Evolutionary conservation across 352 stramenopile species (phyloP).

Genomic region (Globisporangium cylindrosporum): DNA sequence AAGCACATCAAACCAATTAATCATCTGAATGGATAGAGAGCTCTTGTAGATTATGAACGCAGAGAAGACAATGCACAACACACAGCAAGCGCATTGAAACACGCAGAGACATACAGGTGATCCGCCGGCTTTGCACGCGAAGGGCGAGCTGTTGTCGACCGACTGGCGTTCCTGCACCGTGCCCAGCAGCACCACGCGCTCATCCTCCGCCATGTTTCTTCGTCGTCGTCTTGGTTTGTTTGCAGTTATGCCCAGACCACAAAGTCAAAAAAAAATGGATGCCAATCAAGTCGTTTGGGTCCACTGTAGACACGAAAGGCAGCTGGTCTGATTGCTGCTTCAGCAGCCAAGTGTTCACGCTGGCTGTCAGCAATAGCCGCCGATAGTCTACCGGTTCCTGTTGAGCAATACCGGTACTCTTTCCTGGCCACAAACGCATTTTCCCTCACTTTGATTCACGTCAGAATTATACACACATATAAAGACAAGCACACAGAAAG

Average conservation of each 20-base stretch:
- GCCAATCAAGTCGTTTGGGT: not conserved
- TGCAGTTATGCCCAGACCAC: not conserved
- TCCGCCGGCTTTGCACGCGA: conserved; percentile 77
- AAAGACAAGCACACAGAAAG: not conserved
- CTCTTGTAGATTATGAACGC: not conserved
- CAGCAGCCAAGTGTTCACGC: too few species aligned
- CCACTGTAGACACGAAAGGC: too few species aligned
- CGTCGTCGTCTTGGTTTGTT: not conserved
- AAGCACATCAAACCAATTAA: not conserved
- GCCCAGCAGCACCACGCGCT: conserved; percentile 63
- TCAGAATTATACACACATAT: conserved; percentile 15
- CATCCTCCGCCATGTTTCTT: conserved; percentile 33
- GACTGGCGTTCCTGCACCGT: conserved; percentile 61
- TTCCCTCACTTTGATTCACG: conserved; percentile 12
- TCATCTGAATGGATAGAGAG: not conserved
- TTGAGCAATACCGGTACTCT: not conserved
- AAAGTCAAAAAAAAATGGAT: not conserved
- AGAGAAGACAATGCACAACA: conserved; percentile 7
- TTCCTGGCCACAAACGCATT: conserved; percentile 4
- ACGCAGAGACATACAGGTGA: conserved; percentile 38
- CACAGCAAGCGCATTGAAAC: not conserved
- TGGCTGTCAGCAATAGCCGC: too few species aligned
- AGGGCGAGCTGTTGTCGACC: conserved; percentile 64
- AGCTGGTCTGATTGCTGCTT: too few species aligned
- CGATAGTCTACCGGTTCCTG: too few species aligned